Conservation (phyloP, 768 basidiomycete genomes). For the Russula olivacea region DNA sequence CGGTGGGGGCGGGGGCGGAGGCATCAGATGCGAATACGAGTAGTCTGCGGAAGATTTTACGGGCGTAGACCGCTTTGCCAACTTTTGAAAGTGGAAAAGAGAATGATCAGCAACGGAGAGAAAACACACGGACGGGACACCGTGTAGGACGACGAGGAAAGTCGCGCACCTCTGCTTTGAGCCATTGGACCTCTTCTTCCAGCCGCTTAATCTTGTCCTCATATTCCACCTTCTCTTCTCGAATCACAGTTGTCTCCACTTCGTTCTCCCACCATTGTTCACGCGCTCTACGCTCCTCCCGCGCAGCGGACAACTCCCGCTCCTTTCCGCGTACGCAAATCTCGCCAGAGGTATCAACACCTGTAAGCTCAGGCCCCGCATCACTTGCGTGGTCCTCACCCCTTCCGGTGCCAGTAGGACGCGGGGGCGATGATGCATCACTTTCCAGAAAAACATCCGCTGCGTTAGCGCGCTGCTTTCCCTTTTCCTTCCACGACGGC, state of each 20-base stretch:
- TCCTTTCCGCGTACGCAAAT: conserved; percentile 53
- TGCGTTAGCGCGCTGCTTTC: conserved; percentile 28
- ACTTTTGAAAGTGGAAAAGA: neutral
- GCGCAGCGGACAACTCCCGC: conserved; percentile 52
- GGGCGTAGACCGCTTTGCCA: conserved; percentile 13
- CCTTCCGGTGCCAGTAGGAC: neutral
- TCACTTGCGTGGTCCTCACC: neutral
- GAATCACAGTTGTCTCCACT: conserved; percentile 31
- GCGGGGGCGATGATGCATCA: conserved; percentile 1
- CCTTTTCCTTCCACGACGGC: conserved; percentile 26
- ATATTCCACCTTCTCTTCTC: conserved; percentile 46
- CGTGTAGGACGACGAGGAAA: neutral
- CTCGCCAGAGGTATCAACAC: conserved; percentile 40
- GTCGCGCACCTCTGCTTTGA: conserved; percentile 50
- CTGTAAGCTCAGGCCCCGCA: conserved; percentile 17
- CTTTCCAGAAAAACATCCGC: neutral
- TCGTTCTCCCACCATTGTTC: conserved; percentile 40
- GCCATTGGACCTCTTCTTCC: conserved; percentile 56
- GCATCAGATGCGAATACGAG: conserved; percentile 9
- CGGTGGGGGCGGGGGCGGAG: conserved; percentile 26
- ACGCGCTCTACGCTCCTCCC: conserved; percentile 45
- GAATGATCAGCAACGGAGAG: neutral
- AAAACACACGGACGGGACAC: too few relatives aligned
- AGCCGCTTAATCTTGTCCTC: conserved; percentile 58
- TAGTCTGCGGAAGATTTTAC: neutral